Percentiles rank a stretch among this genome's conserved stretches.
Conservation (phyloP, 768 basidiomycete genomes). For the Trametes maxima region DNA sequence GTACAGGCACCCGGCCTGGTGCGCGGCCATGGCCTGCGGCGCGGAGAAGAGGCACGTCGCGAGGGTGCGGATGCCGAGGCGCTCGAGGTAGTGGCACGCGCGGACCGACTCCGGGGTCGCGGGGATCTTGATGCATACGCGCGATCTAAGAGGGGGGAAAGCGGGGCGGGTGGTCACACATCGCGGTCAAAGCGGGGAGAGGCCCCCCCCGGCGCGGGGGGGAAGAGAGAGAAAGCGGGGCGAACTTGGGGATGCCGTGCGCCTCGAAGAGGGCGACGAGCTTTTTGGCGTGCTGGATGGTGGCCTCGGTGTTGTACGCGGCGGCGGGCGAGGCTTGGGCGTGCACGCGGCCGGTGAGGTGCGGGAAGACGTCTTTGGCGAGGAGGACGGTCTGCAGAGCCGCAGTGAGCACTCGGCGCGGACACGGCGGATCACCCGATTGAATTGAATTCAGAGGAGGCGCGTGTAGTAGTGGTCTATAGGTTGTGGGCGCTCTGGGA, state of each 20-base stretch:
- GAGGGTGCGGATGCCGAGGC: constrained; percentile 52
- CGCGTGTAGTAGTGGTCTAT: background rate
- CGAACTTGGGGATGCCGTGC: constrained; percentile 45
- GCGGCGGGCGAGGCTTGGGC: constrained; percentile 46
- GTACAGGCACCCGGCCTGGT: constrained; percentile 54
- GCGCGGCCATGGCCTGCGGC: constrained; percentile 56
- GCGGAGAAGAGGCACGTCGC: constrained; percentile 58
- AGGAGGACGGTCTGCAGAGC: constrained; percentile 44
- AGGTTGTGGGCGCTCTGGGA: background rate
- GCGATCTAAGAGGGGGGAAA: constrained; percentile 36
- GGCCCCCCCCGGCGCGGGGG: background rate
- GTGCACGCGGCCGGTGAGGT: constrained; percentile 45
- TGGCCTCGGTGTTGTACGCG: constrained; percentile 45
- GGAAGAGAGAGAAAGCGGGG: background rate
- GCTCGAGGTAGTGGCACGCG: constrained; percentile 49
- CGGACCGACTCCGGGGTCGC: constrained; percentile 53
- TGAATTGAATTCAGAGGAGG: background rate
- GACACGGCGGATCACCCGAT: too few relatives aligned
- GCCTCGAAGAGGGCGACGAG: constrained; percentile 45
- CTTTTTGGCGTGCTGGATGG: constrained; percentile 45
- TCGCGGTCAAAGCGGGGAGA: too few relatives aligned
- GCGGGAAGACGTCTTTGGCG: constrained; percentile 46
- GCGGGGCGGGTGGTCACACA: too few relatives aligned
- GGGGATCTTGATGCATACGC: constrained; percentile 64
- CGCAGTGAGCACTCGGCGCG: background rate